Conservation (phyloP, 306 rosid genomes). For the Quercus agrifolia region DNA sequence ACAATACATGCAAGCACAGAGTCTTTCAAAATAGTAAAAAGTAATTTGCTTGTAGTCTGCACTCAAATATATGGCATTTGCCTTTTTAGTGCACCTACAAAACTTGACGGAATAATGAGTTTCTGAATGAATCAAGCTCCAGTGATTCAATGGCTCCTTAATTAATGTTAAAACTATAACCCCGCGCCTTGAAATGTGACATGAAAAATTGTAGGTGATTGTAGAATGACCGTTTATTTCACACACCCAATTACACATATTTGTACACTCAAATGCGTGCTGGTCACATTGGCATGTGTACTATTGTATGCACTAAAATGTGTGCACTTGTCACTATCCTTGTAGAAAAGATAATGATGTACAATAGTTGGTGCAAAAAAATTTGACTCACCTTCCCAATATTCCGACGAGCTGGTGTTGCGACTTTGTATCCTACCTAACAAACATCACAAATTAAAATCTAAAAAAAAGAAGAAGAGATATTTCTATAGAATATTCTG, state of each 20-base stretch:
- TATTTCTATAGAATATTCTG: not conserved
- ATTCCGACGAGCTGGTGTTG: slow-evolving; percentile 68
- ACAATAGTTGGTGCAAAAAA: slow-evolving; percentile 4
- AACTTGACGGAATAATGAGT: slow-evolving; percentile 76
- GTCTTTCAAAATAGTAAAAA: not conserved
- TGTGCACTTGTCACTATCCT: too few relatives aligned
- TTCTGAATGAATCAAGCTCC: slow-evolving; percentile 89
- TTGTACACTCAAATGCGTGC: too few relatives aligned
- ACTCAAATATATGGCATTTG: not conserved
- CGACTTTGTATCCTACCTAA: slow-evolving; percentile 92
- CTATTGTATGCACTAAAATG: too few relatives aligned
- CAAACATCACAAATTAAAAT: slow-evolving; percentile 37
- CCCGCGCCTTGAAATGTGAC: slow-evolving; percentile 59
- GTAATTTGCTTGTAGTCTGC: slow-evolving; percentile 11
- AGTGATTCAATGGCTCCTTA: slow-evolving; percentile 80
- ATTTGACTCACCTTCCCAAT: slow-evolving; percentile 66
- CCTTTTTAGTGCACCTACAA: slow-evolving; percentile 45
- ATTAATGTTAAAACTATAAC: slow-evolving; percentile 77
- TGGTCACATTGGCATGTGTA: too few relatives aligned
- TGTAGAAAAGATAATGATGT: not conserved
- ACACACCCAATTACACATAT: too few relatives aligned
- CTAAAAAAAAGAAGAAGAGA: not conserved
- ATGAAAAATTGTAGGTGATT: slow-evolving; percentile 12
- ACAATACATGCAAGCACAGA: not conserved
- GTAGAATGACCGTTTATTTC: not conserved